Evolutionary conservation across 2,329 filamentous ascomycete genomes (phyloP).

Genomic region (Penicillium sp.): DNA sequence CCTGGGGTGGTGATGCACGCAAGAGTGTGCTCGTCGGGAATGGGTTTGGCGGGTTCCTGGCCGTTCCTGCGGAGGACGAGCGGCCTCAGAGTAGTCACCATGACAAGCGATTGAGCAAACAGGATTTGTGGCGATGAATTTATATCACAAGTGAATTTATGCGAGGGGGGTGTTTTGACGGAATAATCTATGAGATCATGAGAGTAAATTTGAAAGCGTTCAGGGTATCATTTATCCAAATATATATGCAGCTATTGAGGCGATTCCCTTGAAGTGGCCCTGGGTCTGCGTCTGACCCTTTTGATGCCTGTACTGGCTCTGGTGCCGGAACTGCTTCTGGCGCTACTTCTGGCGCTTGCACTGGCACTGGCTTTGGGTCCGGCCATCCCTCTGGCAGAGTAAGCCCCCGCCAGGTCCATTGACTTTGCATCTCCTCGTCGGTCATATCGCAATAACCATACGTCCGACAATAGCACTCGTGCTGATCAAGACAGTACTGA

Average conservation of each 20-base stretch:
- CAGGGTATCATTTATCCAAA: neutral
- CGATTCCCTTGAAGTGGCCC: neutral
- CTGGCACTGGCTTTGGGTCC: neutral
- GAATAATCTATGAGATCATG: conserved; percentile 8
- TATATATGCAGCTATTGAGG: neutral
- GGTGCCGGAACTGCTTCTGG: neutral
- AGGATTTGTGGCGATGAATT: conserved; percentile 42
- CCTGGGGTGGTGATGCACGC: conserved; percentile 61
- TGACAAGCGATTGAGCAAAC: conserved; percentile 34
- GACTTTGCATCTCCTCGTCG: conserved; percentile 16
- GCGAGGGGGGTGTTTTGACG: neutral
- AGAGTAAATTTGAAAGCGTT: neutral
- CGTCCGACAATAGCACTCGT: conserved; percentile 25
- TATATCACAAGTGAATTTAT: neutral
- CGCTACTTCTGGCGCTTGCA: neutral
- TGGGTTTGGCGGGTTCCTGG: conserved; percentile 66
- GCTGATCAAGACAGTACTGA: conserved; percentile 21
- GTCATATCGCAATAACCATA: conserved; percentile 28
- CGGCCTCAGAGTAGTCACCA: conserved; percentile 37
- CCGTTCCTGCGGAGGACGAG: conserved; percentile 58
- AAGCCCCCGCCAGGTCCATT: conserved; percentile 25
- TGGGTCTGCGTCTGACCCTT: too few species aligned
- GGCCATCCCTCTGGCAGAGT: conserved; percentile 22
- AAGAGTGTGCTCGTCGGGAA: conserved; percentile 67
- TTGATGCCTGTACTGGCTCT: neutral